Percentiles rank a stretch among this genome's conserved stretches.
Conservation (phyloP, 2,329 filamentous ascomycete genomes). For the Aspergillus sp. region DNA sequence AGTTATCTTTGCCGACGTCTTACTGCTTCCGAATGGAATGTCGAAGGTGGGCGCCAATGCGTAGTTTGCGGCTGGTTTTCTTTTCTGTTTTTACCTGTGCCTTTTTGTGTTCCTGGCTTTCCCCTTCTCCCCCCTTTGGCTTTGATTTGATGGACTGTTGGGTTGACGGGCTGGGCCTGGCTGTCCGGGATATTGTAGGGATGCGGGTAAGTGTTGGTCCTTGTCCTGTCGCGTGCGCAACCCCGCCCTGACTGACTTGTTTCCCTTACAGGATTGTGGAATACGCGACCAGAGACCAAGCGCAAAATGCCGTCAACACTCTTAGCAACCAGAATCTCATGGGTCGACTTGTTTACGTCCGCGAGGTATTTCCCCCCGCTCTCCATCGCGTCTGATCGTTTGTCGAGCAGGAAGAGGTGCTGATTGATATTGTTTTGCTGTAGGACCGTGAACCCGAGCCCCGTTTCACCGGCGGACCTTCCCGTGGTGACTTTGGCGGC, state of each 20-base stretch:
- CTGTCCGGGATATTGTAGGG: conserved; percentile 89
- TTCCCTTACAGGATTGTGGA: conserved; percentile 81
- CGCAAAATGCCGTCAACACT: conserved; percentile 92
- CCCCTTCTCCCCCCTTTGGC: conserved; percentile 59
- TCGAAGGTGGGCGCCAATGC: conserved; percentile 99
- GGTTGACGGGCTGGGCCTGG: conserved; percentile 98
- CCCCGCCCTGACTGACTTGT: conserved; percentile 17
- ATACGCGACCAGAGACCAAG: conserved; percentile 99
- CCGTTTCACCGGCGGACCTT: conserved; percentile 79
- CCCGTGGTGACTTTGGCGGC: conserved; percentile 62
- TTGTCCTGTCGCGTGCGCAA: neutral
- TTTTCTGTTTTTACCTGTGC: conserved; percentile 60
- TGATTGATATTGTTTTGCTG: conserved; percentile 4
- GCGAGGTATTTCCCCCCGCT: conserved; percentile 65
- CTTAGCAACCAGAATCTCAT: conserved; percentile 99
- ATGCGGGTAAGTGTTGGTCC: conserved; percentile 80
- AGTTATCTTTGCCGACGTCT: conserved; percentile 98
- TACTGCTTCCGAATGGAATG: conserved; percentile 99
- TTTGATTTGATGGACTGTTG: conserved; percentile 80
- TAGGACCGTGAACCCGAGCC: conserved; percentile 98
- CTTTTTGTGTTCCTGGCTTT: conserved; percentile 57
- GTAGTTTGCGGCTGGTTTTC: conserved; percentile 81
- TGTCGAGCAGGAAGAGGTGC: neutral
- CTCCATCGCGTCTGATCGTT: neutral
- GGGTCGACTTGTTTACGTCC: conserved; percentile 97